Base-by-base conservation (phyloP, 2,329 filamentous ascomycete genomes). In the Raffaelea albimanens region DNA sequence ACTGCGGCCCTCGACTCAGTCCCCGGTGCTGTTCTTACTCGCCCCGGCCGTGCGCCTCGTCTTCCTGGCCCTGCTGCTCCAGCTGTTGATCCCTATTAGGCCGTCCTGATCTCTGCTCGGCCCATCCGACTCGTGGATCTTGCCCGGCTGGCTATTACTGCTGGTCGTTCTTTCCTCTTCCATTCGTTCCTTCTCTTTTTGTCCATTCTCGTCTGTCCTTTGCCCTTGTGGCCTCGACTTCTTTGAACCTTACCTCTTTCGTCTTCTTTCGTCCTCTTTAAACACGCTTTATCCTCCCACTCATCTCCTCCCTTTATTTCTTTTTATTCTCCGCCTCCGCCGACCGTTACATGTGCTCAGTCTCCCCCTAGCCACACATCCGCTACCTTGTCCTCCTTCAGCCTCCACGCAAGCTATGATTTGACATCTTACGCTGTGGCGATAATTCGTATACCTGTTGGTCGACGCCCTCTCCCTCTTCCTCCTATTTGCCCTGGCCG, bases 401-500 rank as follows among this genome's bases (percentile, higher is more conserved):
- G n/a, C 43, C 18, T 33, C 5, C 16, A 22, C 21, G 14, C 29
- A 40, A 48, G 33, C 36, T 44, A 52, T 54, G 50, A 52, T 52
- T 54, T 46, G 48, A 47, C 42, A 43, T 44, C 20, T 29, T 45
- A 34, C 44, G 44, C 44, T 46, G 52, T 52, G 46, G 47, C 47
- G 44, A 51, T 20, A 33, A 25, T 19, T 45, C 40, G n/a, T 29
- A 29, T 29, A 29, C 13, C 14, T 39, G 20, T 9, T 21, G 40
- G 42, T 38, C 42, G 33, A 21, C 11, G 25, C 20, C 29, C 14
- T 22, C 40, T 21, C 33, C 18, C 25, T 34, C 14, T 16, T 16
- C 21, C 19, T 22, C 41, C 38, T 16, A 18, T n/a, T 40, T 25
- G 39, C n/a, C 38, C 10, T 31, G 3, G 41, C 31, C 18, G 4